A percentile compares a stretch with the other conserved stretches of the same genome.
Evolutionary conservation across 352 stramenopile genomes (phyloP).

Genomic region (Phytophthora crassamura): DNA sequence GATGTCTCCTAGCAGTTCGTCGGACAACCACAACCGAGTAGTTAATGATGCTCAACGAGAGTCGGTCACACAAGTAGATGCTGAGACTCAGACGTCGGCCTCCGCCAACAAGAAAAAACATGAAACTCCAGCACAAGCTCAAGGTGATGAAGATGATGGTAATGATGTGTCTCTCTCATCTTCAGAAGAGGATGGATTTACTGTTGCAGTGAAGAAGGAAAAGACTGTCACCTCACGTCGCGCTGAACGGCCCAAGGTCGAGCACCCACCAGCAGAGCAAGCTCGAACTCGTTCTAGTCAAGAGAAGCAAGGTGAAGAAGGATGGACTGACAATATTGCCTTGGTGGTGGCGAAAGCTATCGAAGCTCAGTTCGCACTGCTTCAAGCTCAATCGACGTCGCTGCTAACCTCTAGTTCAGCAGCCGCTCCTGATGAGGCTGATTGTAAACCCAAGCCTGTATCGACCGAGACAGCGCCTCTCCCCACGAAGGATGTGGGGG

Average conservation of each 20-base stretch:
- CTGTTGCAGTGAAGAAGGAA: constrained; percentile 1
- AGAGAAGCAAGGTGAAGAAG: constrained; percentile 4
- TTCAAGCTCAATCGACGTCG: constrained; percentile 30
- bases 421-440: neutral
- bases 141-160: constrained; percentile 17
- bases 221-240: neutral
- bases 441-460: neutral
- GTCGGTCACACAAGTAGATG: neutral
- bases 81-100: constrained; percentile 27
- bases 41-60: constrained; percentile 1
- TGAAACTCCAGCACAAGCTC: neutral
- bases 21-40: neutral
- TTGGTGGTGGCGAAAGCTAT: constrained; percentile 48
- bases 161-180: constrained; percentile 24
- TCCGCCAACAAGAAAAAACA: neutral
- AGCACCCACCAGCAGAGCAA: constrained; percentile 11
- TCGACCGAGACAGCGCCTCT: neutral
- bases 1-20: neutral
- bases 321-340: constrained; percentile 47
- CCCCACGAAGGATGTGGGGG: constrained; percentile 1
- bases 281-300: neutral
- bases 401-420: neutral
- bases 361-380: constrained; percentile 44
- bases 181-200: constrained; percentile 17
- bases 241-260: constrained; percentile 1